Evolutionary conservation across 2,329 filamentous ascomycete species (phyloP).

Genomic region (Fusarium phyllophilum): DNA sequence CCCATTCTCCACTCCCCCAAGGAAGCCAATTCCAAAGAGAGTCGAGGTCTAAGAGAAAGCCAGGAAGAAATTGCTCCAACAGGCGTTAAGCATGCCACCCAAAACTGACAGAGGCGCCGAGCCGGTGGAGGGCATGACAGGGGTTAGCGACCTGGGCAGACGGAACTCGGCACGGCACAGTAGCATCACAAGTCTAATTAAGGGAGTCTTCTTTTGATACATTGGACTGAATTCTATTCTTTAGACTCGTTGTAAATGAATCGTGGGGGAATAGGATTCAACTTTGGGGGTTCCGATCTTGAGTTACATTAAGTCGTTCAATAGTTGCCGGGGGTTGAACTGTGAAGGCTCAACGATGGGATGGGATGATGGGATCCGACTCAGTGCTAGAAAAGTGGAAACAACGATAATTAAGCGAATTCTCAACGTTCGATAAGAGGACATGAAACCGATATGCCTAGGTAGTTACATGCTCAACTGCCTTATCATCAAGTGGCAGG

Average conservation of each 20-base stretch:
- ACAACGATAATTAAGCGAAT: conserved; percentile 9
- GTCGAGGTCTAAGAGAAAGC: not conserved
- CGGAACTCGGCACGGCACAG: conserved; percentile 38
- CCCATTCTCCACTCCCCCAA: conserved; percentile 33
- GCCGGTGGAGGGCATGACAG: conserved; percentile 28
- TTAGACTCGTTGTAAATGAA: not conserved
- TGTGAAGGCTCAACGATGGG: not conserved
- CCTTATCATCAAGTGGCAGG: conserved; percentile 2
- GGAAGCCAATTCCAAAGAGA: conserved; percentile 9
- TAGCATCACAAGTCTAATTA: conserved; percentile 4
- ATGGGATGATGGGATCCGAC: conserved; percentile 3
- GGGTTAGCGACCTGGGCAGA: conserved; percentile 20
- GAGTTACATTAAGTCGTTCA: not conserved
- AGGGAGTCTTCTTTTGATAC: conserved; percentile 3
- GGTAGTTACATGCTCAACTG: not conserved
- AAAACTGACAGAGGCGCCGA: conserved; percentile 32
- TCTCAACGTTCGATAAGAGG: conserved; percentile 9
- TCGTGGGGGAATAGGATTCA: conserved; percentile 26
- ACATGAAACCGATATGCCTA: not conserved
- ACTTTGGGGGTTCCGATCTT: conserved; percentile 29
- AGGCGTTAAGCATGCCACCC: conserved; percentile 14
- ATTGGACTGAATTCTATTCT: conserved; percentile 1
- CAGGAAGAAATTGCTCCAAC: conserved; percentile 9
- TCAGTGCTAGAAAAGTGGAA: conserved; percentile 10
- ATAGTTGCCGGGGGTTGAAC: conserved; percentile 23